Evolutionary conservation across 1,284 basidiomycete species (phyloP), one percentile per base, ranked within the genome.

Genomic region (Cutaneotrichosporon cyanovorans): DNA sequence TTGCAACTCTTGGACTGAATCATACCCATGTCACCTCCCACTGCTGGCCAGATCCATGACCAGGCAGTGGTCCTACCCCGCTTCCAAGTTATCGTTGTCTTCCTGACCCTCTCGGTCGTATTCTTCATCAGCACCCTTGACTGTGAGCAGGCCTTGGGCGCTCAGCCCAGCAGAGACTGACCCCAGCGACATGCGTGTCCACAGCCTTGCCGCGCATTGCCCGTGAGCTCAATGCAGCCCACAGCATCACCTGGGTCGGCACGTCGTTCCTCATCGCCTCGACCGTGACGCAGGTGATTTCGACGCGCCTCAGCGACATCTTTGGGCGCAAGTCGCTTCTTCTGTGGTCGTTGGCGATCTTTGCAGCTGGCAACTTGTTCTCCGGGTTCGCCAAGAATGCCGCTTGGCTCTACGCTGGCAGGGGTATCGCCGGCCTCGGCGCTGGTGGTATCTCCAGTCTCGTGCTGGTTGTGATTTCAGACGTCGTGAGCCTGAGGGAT

Each of bases 391-490:
- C 63, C 1, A 45, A 43, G 30, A 59, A 51, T 37, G 53, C 55
- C 19, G 49, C 55, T 22, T 61, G 56, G 61, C 52, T 63, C 19
- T 63, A 63, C 38, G 50, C 47, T 20, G 64, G 65, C 16, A 56
- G 72, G 35, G 72, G 69, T 3, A 59, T 74, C 8, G 69, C 72
- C 4, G 72, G 72, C 46, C 65, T 72, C 21, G 72, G 71, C 15
- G 71, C 70, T 21, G 72, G 72, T 30, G 72, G 70, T 8, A 58
- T 74, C 40, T 71, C 65, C 31, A 62, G 61, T 22, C 64, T 73
- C 56, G 40, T 59, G 0, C 72, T 68, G 36, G 67, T 74, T 40
- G 66, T 73, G 42, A 63, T 70, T 15, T 65, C 65, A 12, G 72
- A 73, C 46, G 61, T 74, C 14, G 71, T 73, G 40, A 60, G 58